These are phyloP conservation scores for Barnettozyma wickerhamii DNA, from an alignment of 805 yeast genomes.

Conservation along the genomic window DNA sequence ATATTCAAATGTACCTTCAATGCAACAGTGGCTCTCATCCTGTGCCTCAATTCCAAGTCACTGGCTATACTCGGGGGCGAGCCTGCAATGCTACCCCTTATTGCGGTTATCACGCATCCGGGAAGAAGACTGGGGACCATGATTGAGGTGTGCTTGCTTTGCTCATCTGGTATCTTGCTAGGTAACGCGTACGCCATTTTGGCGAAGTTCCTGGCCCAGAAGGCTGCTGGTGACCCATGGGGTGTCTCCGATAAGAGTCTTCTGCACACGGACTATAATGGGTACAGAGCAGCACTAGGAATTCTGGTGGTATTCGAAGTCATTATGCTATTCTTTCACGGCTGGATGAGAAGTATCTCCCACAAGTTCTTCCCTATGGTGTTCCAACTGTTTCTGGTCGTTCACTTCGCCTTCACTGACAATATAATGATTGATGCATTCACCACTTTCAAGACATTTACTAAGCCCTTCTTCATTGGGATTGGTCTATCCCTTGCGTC, in stretches of 20 bases:
- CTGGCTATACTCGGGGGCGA: conserved; percentile 33
- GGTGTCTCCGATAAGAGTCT: conserved; percentile 32
- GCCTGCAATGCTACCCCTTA: conserved; percentile 41
- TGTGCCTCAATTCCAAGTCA: conserved; percentile 36
- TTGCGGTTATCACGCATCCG: conserved; percentile 45
- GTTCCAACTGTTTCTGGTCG: conserved; percentile 45
- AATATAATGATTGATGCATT: conserved; percentile 29
- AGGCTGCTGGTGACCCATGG: conserved; percentile 28
- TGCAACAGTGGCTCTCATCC: conserved; percentile 38
- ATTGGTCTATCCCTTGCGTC: conserved; percentile 40
- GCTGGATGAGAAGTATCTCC: conserved; percentile 41
- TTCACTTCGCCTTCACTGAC: conserved; percentile 44
- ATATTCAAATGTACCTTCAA: conserved; percentile 35
- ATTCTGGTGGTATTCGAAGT: conserved; percentile 41
- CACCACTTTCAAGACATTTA: conserved; percentile 31
- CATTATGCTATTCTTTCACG: conserved; percentile 43
- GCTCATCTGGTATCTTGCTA: conserved; percentile 36
- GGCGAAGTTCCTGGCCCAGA: conserved; percentile 37
- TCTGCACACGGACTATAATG: conserved; percentile 25
- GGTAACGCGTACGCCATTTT: conserved; percentile 40
- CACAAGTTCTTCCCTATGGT: conserved; percentile 43
- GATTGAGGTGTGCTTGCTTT: conserved; percentile 37
- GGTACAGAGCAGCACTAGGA: conserved; percentile 37
- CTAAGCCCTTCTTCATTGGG: conserved; percentile 43
- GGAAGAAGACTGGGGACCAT: conserved; percentile 46